phyloP scores from a whole-genome alignment of 345 rosid genomes.

The Linum trigynum region DNA sequence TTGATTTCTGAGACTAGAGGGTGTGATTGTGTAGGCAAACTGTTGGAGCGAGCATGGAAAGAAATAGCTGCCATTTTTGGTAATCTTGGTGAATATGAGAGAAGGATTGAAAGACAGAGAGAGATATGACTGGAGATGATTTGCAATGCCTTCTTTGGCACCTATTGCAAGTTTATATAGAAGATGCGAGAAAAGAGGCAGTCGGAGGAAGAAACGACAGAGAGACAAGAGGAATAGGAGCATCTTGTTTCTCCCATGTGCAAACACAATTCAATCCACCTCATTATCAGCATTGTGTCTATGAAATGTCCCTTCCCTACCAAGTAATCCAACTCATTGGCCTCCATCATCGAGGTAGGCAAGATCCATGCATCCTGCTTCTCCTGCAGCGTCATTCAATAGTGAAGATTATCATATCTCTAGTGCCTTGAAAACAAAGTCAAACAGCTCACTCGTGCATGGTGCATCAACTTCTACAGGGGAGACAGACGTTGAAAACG shows the following conservation, averaged over 20 bases:
- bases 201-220: not conserved
- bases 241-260: no score
- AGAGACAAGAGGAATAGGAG: not conserved
- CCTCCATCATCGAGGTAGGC: not conserved
- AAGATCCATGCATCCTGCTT: not conserved
- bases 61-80: constrained; percentile 9
- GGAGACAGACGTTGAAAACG: no score
- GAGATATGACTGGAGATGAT: not conserved
- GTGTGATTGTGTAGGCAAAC: constrained; percentile 30
- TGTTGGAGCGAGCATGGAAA: constrained; percentile 25
- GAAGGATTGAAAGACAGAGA: not conserved
- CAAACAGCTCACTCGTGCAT: not conserved
- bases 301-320: not conserved
- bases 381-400: no score
- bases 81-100: not conserved
- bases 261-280: not conserved
- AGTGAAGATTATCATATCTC: not conserved
- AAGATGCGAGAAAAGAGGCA: not conserved
- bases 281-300: not conserved
- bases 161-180: not conserved
- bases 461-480: no score
- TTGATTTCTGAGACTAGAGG: constrained; percentile 20
- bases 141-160: not conserved
- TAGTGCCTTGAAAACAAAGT: not conserved
- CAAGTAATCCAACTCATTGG: not conserved